Base-by-base conservation (phyloP, 495 filamentous ascomycete species). In the Rhizodiscina lignyota region DNA sequence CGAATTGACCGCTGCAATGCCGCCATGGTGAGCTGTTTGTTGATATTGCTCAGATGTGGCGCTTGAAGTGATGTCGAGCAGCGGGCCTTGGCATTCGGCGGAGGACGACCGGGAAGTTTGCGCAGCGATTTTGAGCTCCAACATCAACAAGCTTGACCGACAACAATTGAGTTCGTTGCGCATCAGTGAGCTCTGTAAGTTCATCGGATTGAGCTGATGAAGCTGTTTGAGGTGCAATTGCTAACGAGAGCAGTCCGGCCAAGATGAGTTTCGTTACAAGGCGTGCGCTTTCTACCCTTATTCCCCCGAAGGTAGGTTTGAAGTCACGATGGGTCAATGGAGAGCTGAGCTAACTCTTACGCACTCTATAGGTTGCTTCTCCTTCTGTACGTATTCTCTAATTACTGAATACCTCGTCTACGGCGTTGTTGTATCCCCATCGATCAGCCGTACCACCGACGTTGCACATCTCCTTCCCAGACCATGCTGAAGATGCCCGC, bases 241-340 rank as follows among this genome's bases (percentile, higher is more conserved):
- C n/a, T n/a, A n/a, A n/a, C n/a, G n/a, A 32, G 30, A 12, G 16
- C 8, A 10, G 6, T 18, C 11, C 6, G 16, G 6, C 13, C 24
- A 27, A 27, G 24, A 96, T 94, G 87, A 93, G 84, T 65, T 84
- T 70, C 73, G 72, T 89, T 50, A 67, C 71, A 49, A 79, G 78
- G 60, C 73, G 87, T 60, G 78, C 71, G 69, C 78, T 99, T 53
- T 94, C 91, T 52, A 93, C 91, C 68, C 71, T 99, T 55, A 92
- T 99, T 59, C 89, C 89, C 48, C 89, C 89, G 47, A 96, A 96
- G 79, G 86, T 87, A 72, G 44, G 71, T 47, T 21, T 17, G 30
- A 36, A 41, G 34, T 37, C 31, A 29, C 34, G 33, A 35, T 17
- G 24, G 24, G 18, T 23, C 5, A 17, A 15, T 13, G 23, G 18